Conservation (phyloP, 305 asterid species). For the Fraxinus greggii region DNA sequence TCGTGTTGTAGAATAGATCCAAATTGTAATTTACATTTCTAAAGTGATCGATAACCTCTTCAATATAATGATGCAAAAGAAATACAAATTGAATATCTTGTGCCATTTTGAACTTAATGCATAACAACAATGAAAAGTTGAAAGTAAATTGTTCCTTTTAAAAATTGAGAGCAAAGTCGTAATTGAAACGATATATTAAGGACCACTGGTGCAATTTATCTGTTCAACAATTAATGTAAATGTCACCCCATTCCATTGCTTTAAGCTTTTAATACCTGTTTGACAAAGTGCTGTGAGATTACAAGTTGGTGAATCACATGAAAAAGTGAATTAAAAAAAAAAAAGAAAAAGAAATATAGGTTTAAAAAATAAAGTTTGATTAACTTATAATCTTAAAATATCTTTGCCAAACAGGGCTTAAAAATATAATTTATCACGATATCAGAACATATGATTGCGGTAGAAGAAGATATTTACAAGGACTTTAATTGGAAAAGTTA, state of each 20-base stretch:
- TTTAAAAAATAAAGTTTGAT: no score
- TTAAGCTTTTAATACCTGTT: no score
- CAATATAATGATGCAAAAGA: neutral
- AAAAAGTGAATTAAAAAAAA: neutral
- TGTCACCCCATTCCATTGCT: no score
- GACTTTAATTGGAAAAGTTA: no score
- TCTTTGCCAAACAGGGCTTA: no score
- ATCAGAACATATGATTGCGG: no score
- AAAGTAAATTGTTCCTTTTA: neutral
- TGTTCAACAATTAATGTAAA: neutral
- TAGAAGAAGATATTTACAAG: no score
- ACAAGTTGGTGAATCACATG: neutral
- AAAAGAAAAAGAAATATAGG: neutral
- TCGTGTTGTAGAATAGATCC: neutral
- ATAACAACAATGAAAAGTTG: neutral
- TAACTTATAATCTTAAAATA: no score
- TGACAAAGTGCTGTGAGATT: no score
- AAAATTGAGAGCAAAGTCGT: neutral
- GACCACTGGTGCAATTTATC: neutral
- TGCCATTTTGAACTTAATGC: neutral
- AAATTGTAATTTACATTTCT: no score
- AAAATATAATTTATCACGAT: no score
- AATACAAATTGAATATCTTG: no score
- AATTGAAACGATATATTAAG: neutral
- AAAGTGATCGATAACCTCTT: neutral